A percentile compares a stretch with the other conserved stretches of the same genome.
phyloP scores from a whole-genome alignment of 352 stramenopile species.

The Blastocystis sp. region DNA sequence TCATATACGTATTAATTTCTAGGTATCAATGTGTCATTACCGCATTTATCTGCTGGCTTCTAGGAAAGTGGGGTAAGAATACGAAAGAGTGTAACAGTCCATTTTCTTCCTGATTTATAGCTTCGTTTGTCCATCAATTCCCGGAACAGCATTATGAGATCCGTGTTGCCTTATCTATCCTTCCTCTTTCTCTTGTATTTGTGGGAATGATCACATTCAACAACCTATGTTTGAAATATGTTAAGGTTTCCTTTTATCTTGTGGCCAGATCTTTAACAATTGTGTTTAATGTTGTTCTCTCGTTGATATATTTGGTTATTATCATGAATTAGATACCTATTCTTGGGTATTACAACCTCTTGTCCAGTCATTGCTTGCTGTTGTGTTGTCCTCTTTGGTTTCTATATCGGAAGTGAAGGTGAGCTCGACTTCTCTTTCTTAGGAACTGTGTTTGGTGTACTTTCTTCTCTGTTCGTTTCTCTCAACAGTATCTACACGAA shows the following conservation, averaged over 20 bases:
- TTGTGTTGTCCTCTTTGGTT: slow-evolving; percentile 73
- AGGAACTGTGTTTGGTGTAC: slow-evolving; percentile 72
- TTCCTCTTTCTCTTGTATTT: slow-evolving; percentile 74
- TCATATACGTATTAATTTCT: neutral
- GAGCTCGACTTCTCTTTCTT: slow-evolving; percentile 74
- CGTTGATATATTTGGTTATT: slow-evolving; percentile 31
- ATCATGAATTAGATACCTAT: slow-evolving; percentile 58
- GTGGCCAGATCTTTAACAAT: slow-evolving; percentile 71
- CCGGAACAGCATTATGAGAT: slow-evolving; percentile 71
- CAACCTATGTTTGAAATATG: slow-evolving; percentile 58
- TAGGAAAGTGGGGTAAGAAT: slow-evolving; percentile 68
- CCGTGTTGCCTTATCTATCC: slow-evolving; percentile 67
- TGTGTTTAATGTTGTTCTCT: slow-evolving; percentile 78
- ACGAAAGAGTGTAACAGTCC: neutral
- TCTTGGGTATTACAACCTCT: slow-evolving; percentile 71
- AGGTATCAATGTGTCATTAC: slow-evolving; percentile 74
- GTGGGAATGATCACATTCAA: slow-evolving; percentile 68
- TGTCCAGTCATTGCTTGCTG: slow-evolving; percentile 70
- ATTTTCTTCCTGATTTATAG: neutral
- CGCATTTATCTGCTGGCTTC: slow-evolving; percentile 71
- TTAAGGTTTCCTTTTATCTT: slow-evolving; percentile 59
- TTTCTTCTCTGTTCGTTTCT: slow-evolving; percentile 76
- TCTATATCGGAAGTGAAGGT: slow-evolving; percentile 73
- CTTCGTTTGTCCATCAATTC: slow-evolving; percentile 71
- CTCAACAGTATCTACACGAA: slow-evolving; percentile 80